Evolutionary conservation across 163 green algal genomes (phyloP).

Genomic region (Coccomyxa subellipsoidea): DNA sequence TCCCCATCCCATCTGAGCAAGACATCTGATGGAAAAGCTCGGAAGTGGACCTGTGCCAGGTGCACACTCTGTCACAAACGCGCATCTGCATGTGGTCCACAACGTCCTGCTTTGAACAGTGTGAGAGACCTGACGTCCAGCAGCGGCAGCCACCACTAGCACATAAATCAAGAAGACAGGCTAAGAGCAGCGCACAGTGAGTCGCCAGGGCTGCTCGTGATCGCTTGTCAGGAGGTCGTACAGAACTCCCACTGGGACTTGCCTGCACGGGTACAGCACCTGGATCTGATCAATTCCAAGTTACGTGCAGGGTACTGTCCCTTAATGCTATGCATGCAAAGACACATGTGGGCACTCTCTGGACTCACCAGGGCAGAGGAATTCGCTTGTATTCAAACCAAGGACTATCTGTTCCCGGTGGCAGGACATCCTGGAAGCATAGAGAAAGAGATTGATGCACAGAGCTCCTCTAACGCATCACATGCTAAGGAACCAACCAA

Average conservation of each 20-base stretch:
- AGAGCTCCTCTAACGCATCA: not conserved
- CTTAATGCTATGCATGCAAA: too few relatives aligned
- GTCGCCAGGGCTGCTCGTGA: not conserved
- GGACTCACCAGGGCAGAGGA: conserved; percentile 4
- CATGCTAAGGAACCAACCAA: not conserved
- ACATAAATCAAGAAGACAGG: not conserved
- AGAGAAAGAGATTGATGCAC: not conserved
- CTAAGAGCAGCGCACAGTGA: not conserved
- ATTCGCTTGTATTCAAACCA: conserved; percentile 8
- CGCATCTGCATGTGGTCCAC: too few relatives aligned
- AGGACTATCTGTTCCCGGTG: not conserved
- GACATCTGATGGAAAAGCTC: not conserved
- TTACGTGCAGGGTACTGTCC: too few relatives aligned
- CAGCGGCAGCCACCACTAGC: too few relatives aligned
- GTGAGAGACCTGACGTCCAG: too few relatives aligned
- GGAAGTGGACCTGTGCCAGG: not conserved
- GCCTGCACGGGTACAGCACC: not conserved
- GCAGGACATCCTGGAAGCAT: not conserved
- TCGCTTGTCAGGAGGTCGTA: not conserved
- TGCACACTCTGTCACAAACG: not conserved
- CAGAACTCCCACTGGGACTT: not conserved
- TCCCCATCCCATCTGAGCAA: conserved; percentile 1
- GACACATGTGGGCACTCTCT: too few relatives aligned
- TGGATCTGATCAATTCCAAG: too few relatives aligned
- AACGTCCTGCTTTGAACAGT: too few relatives aligned